These are phyloP conservation scores for Fusarium falciforme DNA, from an alignment of 2,329 filamentous ascomycete species.

Conservation along the genomic window DNA sequence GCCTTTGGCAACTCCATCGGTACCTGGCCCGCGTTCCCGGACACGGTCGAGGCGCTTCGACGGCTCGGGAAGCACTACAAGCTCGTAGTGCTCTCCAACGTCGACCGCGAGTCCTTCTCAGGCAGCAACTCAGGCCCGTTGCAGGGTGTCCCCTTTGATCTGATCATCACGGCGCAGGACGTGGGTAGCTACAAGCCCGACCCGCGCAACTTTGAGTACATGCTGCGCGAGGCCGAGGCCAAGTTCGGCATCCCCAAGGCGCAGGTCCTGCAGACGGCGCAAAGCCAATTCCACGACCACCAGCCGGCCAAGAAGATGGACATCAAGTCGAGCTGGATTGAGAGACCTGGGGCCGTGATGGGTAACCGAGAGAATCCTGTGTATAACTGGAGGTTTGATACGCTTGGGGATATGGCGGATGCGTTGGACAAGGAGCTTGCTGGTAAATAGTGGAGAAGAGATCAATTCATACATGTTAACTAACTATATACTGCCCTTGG, in stretches of 20 bases:
- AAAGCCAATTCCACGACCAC: slow-evolving; percentile 78
- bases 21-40: slow-evolving; percentile 68
- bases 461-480: neutral
- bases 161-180: slow-evolving; percentile 75
- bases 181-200: slow-evolving; percentile 79
- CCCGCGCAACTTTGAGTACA: slow-evolving; percentile 72
- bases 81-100: slow-evolving; percentile 69
- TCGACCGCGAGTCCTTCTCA: slow-evolving; percentile 64
- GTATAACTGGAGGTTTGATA: slow-evolving; percentile 68
- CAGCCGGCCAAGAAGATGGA: slow-evolving; percentile 69
- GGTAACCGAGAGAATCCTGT: slow-evolving; percentile 57
- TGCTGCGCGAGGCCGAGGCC: slow-evolving; percentile 65
- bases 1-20: slow-evolving; percentile 65
- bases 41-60: slow-evolving; percentile 66
- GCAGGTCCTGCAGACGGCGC: slow-evolving; percentile 73
- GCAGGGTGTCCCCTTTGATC: slow-evolving; percentile 64
- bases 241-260: slow-evolving; percentile 67
- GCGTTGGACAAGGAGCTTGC: slow-evolving; percentile 40
- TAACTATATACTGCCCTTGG: neutral
- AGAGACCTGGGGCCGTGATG: slow-evolving; percentile 55
- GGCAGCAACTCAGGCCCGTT: slow-evolving; percentile 58
- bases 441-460: neutral
- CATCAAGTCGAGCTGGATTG: slow-evolving; percentile 72
- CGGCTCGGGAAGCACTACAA: slow-evolving; percentile 64
- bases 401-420: slow-evolving; percentile 69